Conservation (phyloP, 2,329 filamentous ascomycete genomes). For the Pezicula neosporulosa region DNA sequence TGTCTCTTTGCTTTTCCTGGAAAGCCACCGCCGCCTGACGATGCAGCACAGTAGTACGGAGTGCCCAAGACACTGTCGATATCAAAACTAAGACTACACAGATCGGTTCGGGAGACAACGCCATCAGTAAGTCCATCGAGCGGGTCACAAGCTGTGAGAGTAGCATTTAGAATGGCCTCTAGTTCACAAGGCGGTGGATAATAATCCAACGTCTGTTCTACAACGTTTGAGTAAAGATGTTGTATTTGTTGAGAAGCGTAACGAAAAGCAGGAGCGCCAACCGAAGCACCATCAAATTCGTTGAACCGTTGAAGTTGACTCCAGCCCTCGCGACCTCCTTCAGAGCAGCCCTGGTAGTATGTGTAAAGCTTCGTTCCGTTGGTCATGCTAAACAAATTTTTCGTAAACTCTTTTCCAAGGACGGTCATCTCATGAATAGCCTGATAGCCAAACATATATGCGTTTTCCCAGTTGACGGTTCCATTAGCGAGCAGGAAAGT, state of each 20-base stretch:
- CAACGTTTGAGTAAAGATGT: slow-evolving; percentile 32
- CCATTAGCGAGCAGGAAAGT: slow-evolving; percentile 34
- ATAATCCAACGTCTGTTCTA: slow-evolving; percentile 36
- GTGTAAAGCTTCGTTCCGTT: slow-evolving; percentile 28
- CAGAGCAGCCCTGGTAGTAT: slow-evolving; percentile 47
- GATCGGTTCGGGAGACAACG: slow-evolving; percentile 44
- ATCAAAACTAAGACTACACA: slow-evolving; percentile 42
- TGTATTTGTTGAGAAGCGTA: slow-evolving; percentile 39
- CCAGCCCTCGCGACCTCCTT: slow-evolving; percentile 45
- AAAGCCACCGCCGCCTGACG: neutral
- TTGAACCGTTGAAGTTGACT: slow-evolving; percentile 35
- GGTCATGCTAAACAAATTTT: slow-evolving; percentile 34
- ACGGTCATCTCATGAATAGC: slow-evolving; percentile 31
- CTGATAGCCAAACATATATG: slow-evolving; percentile 35
- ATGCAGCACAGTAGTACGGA: slow-evolving; percentile 36
- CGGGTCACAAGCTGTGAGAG: slow-evolving; percentile 48
- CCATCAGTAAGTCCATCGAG: slow-evolving; percentile 51
- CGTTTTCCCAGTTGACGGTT: slow-evolving; percentile 32
- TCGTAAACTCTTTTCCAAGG: slow-evolving; percentile 39
- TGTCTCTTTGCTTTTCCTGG: slow-evolving; percentile 15
- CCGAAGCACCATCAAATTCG: slow-evolving; percentile 39
- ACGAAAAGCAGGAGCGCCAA: slow-evolving; percentile 42
- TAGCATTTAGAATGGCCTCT: slow-evolving; percentile 46
- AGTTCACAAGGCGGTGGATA: slow-evolving; percentile 39
- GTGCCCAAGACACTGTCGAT: slow-evolving; percentile 39